Percentiles rank a stretch among this genome's conserved stretches.
Conservation (phyloP, 2,329 filamentous ascomycete species). For the Cadophora gregata region DNA sequence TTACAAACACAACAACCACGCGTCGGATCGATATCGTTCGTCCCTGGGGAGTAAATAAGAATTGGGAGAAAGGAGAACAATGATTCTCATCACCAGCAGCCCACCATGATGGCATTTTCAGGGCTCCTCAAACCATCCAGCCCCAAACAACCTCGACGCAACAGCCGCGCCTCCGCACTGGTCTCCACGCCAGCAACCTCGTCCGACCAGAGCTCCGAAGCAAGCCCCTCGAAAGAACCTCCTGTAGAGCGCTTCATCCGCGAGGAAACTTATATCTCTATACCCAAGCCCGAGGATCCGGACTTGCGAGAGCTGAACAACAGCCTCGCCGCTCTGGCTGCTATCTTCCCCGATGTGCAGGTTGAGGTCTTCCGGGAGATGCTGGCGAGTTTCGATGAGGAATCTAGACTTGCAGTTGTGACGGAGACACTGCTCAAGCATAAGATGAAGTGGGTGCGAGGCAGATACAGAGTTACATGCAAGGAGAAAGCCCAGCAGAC, state of each 20-base stretch:
- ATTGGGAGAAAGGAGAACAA: slow-evolving; percentile 21
- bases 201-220: slow-evolving; percentile 43
- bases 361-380: slow-evolving; percentile 84
- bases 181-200: slow-evolving; percentile 40
- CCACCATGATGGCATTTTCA: slow-evolving; percentile 56
- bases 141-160: slow-evolving; percentile 32
- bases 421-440: slow-evolving; percentile 79
- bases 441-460: slow-evolving; percentile 72
- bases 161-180: slow-evolving; percentile 38
- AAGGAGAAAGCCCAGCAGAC: slow-evolving; percentile 41
- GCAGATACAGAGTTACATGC: slow-evolving; percentile 61
- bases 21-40: not conserved
- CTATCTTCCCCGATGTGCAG: slow-evolving; percentile 81
- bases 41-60: not conserved
- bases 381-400: slow-evolving; percentile 74
- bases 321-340: slow-evolving; percentile 70
- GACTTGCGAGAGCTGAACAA: slow-evolving; percentile 74
- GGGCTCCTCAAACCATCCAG: slow-evolving; percentile 53
- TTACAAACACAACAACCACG: slow-evolving; percentile 12
- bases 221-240: slow-evolving; percentile 21
- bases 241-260: slow-evolving; percentile 53
- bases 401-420: slow-evolving; percentile 77
- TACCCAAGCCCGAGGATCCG: slow-evolving; percentile 56
- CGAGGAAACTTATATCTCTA: slow-evolving; percentile 60
- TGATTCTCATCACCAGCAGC: slow-evolving; percentile 32